phyloP scores from a whole-genome alignment of 371 early-diverging fungal species.

The Catenaria anguillulae region DNA sequence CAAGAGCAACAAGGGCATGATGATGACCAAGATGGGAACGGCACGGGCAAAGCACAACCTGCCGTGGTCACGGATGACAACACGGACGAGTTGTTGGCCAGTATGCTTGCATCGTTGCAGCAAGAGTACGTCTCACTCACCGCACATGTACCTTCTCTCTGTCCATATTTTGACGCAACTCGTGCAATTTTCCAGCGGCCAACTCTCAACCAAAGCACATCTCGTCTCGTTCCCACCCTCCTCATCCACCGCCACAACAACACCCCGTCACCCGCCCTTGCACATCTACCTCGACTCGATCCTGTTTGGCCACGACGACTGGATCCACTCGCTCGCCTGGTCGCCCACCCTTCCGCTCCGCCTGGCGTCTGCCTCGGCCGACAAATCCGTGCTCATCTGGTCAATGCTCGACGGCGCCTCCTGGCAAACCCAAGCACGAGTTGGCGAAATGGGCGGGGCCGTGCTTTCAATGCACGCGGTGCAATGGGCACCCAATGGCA shows the following conservation, averaged over 20 bases:
- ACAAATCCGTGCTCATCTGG: conserved; percentile 89
- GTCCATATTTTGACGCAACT: not conserved
- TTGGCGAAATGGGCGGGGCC: conserved; percentile 82
- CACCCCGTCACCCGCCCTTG: not conserved
- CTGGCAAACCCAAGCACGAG: conserved; percentile 68
- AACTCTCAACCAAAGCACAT: conserved; percentile 3
- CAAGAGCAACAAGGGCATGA: too few relatives aligned
- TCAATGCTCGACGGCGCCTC: conserved; percentile 44
- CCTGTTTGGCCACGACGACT: conserved; percentile 90
- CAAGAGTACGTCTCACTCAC: conserved; percentile 7
- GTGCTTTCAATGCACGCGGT: conserved; percentile 73
- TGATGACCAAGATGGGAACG: too few relatives aligned
- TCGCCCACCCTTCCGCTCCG: conserved; percentile 25
- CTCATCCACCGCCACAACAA: not conserved
- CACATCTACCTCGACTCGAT: conserved; percentile 33
- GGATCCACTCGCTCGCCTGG: conserved; percentile 81
- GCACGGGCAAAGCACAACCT: not conserved
- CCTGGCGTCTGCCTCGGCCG: conserved; percentile 68
- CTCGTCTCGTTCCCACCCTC: not conserved
- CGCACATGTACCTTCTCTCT: conserved; percentile 11
- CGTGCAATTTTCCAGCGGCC: too few relatives aligned
- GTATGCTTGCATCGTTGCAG: conserved; percentile 34
- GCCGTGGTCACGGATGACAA: not conserved
- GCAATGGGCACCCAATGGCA: conserved; percentile 49
- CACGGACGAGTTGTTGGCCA: conserved; percentile 16